Conservation (phyloP, 805 yeast genomes). For the Starmerella khaoyaiensis region DNA sequence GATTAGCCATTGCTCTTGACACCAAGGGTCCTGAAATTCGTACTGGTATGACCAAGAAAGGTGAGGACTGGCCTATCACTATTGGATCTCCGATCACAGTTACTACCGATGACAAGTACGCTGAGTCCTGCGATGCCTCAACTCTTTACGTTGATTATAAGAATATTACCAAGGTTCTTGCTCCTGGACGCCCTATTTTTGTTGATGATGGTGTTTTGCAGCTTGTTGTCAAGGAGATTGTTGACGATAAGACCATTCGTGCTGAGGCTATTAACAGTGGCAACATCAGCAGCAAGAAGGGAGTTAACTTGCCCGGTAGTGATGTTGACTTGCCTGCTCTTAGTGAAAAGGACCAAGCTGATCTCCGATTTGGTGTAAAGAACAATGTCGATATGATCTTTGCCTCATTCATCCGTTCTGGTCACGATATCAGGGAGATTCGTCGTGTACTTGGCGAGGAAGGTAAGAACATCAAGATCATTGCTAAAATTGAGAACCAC, state of each 20-base stretch:
- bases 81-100: constrained; percentile 84
- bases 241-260: constrained; percentile 67
- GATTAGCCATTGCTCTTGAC: constrained; percentile 94
- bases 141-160: constrained; percentile 85
- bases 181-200: constrained; percentile 78
- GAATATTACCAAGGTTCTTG: constrained; percentile 91
- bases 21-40: constrained; percentile 99
- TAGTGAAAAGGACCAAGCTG: constrained; percentile 90
- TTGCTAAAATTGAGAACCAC: constrained; percentile 96
- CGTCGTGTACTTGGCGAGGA: constrained; percentile 93
- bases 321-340: constrained; percentile 98
- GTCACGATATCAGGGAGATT: constrained; percentile 76
- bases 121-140: constrained; percentile 58
- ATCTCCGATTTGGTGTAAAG: constrained; percentile 89
- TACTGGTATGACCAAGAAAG: constrained; percentile 85
- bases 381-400: constrained; percentile 96
- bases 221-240: constrained; percentile 77
- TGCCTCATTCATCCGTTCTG: constrained; percentile 96
- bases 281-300: constrained; percentile 93
- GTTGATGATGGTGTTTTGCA: constrained; percentile 97
- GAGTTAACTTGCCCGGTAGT: constrained; percentile 97
- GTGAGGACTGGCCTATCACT: constrained; percentile 66
- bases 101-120: constrained; percentile 77
- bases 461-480: constrained; percentile 91
- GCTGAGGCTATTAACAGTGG: constrained; percentile 90